These are phyloP conservation scores for Corrigiola litoralis DNA, from an alignment of 179 eudicot genomes.

Conservation along the genomic window DNA sequence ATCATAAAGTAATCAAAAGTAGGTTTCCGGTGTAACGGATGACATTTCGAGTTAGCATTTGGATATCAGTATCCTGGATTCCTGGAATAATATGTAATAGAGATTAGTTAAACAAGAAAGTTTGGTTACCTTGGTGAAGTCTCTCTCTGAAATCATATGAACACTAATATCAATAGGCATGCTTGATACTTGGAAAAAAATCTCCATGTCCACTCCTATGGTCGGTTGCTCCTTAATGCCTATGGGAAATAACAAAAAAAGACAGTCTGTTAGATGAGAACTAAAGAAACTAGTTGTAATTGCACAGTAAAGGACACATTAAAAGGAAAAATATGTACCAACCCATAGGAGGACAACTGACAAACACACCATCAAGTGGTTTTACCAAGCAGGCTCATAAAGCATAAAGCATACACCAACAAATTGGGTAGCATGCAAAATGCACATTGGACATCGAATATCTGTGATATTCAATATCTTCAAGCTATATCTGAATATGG, in stretches of 20 bases:
- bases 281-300: neutral
- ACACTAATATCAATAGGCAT: constrained; percentile 26
- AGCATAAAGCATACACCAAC: no score
- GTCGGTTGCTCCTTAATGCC: constrained; percentile 13
- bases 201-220: neutral
- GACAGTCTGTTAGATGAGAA: neutral
- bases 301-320: neutral
- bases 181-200: constrained; percentile 28
- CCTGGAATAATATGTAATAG: neutral
- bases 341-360: no score
- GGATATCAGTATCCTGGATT: neutral
- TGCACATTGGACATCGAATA: no score
- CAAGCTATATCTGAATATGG: no score
- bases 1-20: no score
- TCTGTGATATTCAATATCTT: no score
- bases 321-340: neutral
- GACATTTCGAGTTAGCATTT: no score
- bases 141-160: constrained; percentile 26
- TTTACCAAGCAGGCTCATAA: no score
- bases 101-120: neutral
- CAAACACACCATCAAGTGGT: no score
- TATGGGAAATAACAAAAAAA: constrained; percentile 5
- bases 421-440: no score
- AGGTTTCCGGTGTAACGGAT: no score
- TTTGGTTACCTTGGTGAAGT: constrained; percentile 31